Percentiles rank a stretch among this genome's conserved stretches.
Evolutionary conservation across 2,329 filamentous ascomycete species (phyloP).

Genomic region (Sphaceloma murrayae): DNA sequence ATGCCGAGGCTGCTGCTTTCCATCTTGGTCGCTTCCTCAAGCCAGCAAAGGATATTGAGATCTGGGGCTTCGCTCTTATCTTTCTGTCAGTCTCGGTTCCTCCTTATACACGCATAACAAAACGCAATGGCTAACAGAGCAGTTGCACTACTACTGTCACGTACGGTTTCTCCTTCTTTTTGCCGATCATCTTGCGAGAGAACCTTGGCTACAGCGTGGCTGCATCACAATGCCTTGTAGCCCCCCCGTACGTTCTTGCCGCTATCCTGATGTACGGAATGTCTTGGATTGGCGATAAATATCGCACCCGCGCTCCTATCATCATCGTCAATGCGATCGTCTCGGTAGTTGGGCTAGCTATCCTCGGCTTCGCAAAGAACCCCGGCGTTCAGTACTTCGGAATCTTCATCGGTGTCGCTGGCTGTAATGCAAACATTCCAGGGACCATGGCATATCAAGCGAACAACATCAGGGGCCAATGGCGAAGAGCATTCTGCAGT

Average conservation of each 20-base stretch:
- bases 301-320: slow-evolving; percentile 55
- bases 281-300: slow-evolving; percentile 58
- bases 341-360: slow-evolving; percentile 54
- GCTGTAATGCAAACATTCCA: slow-evolving; percentile 50
- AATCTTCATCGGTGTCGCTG: slow-evolving; percentile 13
- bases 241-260: slow-evolving; percentile 58
- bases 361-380: slow-evolving; percentile 58
- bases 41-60: slow-evolving; percentile 40
- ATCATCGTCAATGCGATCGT: slow-evolving; percentile 57
- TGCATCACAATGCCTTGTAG: slow-evolving; percentile 58
- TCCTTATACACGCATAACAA: too few relatives aligned
- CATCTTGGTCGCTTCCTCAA: slow-evolving; percentile 30
- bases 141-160: slow-evolving; percentile 52
- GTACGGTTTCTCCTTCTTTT: slow-evolving; percentile 58
- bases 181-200: slow-evolving; percentile 60
- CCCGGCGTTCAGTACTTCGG: slow-evolving; percentile 48
- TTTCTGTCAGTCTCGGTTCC: slow-evolving; percentile 55
- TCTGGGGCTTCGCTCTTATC: slow-evolving; percentile 46
- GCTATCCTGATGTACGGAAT: slow-evolving; percentile 52
- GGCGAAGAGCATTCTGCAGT: slow-evolving; percentile 71
- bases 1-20: slow-evolving; percentile 42
- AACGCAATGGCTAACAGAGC: too few relatives aligned
- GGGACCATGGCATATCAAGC: slow-evolving; percentile 67
- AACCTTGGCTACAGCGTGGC: slow-evolving; percentile 57
- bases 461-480: slow-evolving; percentile 79